Conservation (phyloP, 202 grass and related monocot genomes). For the Schoenoplectus triqueter region DNA sequence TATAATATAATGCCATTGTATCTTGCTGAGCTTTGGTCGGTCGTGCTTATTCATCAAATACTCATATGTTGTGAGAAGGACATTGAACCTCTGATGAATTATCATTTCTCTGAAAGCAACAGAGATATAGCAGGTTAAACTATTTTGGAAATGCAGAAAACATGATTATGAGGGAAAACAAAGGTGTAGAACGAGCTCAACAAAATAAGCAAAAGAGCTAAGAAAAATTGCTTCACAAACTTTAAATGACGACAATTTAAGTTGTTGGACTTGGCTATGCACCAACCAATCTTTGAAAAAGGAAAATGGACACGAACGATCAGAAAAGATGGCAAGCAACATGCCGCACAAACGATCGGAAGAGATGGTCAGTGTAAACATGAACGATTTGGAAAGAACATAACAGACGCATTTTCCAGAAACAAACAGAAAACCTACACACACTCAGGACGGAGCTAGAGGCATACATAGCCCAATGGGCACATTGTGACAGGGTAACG, state of each 20-base stretch:
- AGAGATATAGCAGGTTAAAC: conserved; percentile 47
- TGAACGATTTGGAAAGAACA: too few relatives aligned
- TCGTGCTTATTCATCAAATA: conserved; percentile 99
- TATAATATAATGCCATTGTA: conserved; percentile 99
- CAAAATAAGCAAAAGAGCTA: not conserved
- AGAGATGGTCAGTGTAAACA: too few relatives aligned
- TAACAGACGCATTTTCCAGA: too few relatives aligned
- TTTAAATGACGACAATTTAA: not conserved
- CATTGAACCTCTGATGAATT: conserved; percentile 97
- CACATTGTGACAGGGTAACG: too few relatives aligned
- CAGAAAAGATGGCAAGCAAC: too few relatives aligned
- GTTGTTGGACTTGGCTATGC: not conserved
- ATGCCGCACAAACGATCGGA: too few relatives aligned
- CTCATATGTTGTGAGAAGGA: conserved; percentile 96
- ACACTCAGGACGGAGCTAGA: too few relatives aligned
- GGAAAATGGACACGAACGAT: too few relatives aligned
- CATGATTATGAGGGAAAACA: not conserved
- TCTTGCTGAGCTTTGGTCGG: conserved; percentile 97
- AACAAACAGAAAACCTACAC: too few relatives aligned
- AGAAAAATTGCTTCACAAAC: conserved; percentile 5
- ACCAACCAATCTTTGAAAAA: not conserved
- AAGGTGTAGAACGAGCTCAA: not conserved
- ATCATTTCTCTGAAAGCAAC: conserved; percentile 88
- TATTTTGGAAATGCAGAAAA: conserved; percentile 1
- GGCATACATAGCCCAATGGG: too few relatives aligned